Evolutionary conservation across 345 rosid species (phyloP).

Genomic region (Syzygium oleosum): DNA sequence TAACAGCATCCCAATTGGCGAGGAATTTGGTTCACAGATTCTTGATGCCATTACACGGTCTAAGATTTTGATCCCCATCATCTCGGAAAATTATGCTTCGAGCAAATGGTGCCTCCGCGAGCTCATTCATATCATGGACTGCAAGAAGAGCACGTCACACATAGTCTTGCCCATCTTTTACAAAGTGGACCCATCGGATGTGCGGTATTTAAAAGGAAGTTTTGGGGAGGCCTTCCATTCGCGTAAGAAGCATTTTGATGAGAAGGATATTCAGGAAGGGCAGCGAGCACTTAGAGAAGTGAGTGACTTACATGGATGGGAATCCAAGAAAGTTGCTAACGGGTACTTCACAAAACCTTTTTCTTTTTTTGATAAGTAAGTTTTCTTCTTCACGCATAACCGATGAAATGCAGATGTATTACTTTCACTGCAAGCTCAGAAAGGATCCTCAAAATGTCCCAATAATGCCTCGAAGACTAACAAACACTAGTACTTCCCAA

Average conservation of each 20-base stretch:
- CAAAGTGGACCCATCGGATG: not conserved
- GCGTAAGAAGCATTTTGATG: rapidly evolving
- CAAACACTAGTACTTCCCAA: too few species aligned
- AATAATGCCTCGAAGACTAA: too few species aligned
- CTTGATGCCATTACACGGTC: not conserved
- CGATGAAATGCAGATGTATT: too few species aligned
- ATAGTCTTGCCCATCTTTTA: not conserved
- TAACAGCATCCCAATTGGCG: not conserved
- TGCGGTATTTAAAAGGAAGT: not conserved
- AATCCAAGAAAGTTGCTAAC: rapidly evolving
- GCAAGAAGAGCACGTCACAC: not conserved
- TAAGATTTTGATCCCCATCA: not conserved
- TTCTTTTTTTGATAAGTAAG: too few species aligned
- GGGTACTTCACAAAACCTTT: too few species aligned
- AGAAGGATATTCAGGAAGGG: too few species aligned
- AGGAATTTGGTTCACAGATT: not conserved
- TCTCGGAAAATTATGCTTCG: not conserved
- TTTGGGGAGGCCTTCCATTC: not conserved
- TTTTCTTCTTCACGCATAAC: too few species aligned
- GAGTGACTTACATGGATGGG: too few species aligned
- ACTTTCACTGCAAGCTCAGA: too few species aligned
- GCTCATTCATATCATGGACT: not conserved
- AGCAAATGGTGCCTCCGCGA: not conserved
- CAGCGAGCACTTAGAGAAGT: too few species aligned
- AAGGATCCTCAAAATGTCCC: too few species aligned